Evolutionary conservation across 1,284 basidiomycete species (phyloP), one percentile per base, ranked within the genome.

Genomic region (Austropuccinia psidii): DNA sequence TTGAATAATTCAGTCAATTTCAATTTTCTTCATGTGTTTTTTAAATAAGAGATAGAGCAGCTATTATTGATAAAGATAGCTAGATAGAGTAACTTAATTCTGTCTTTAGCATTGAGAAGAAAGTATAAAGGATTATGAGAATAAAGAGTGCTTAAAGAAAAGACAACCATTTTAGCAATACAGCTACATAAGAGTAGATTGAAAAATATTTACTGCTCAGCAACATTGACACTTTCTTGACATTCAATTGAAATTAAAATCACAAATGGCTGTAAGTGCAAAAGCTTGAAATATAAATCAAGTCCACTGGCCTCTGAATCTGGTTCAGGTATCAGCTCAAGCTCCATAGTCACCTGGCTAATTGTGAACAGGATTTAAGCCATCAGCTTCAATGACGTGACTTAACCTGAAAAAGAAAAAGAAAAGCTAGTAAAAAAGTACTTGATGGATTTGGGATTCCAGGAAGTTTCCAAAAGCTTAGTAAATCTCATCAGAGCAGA

Each of bases 171-270:
- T 15, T 8, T 43, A 3, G 43, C 11, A 6, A 41, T 11, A 31
- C 21, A 21, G 0, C 24, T 21, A 43, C 33, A 19, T 3, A 19
- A 55, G 11, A n/a, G 3, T 17, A 31, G 17, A 11, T 31, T 52
- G 3, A 13, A 35, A n/a, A 15, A 1, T 1, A 82, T 88, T 78
- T 79, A 93, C 93, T 91, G 92, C 77, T 95, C 91, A 79, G 93
- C 93, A 58, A 90, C 90, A 80, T 90, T 96, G 66, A 95, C 88
- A 45, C 92, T 85, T 77, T 97, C 93, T 0, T 93, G 96, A 15
- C 94, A 87, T 90, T 98, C 96, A 83, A 99, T 98, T 0, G 96
- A 98, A 19, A 98, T 82, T 4, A 92, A 89, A 9, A 99, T 84
- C 76, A 89, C 88, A 78, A 98, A 89, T 3, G 96, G 96, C 78